Base-by-base conservation (phyloP, 305 asterid species). In the Salvia sclarea region DNA sequence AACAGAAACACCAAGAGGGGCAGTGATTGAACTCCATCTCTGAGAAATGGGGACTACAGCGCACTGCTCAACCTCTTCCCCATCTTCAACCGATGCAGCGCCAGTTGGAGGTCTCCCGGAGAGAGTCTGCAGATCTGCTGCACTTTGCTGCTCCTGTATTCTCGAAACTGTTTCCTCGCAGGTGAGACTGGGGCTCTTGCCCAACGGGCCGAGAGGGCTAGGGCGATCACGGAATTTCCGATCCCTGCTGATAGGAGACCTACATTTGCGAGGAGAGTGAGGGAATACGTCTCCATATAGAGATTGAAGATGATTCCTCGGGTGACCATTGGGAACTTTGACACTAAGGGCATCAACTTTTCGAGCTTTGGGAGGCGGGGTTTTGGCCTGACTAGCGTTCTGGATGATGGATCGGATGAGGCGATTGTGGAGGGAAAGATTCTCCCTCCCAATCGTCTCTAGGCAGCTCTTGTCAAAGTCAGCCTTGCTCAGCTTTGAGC, bases 181-280 rank as follows among this genome's bases (percentile, higher is more conserved):
- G 2, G 78, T 78, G 41, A 69, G 13, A 60, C 79, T 79, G 6
- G 86, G 88, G 60, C 90, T 85, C 84, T 88, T 88, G 3, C 97
- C 97, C 52, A 85, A 74, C 0, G 91, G 94, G 45, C 97, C 93
- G 48, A 85, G 86, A 56, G 95, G 96, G 77, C 95, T 88, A 7
- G 81, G 85, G 31, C 88, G 85, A 16, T 85, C 95, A 5, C 78
- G 74, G 41, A 71, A 74, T 75, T 77, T 90, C 43, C 89, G 87
- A 24, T 82, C 89, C 71, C 86, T 78, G 12, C 76, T 53, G 22
- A 81, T 60, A 0, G 84, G 87, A 54, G 89, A 84, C 60, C 90
- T 71, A 30, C 75, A 50, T 69, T 79, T 85, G 30, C 86, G 84
- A 54, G 88, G 93, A 38, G 93, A 80, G 21, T 65, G 85, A 30